phyloP scores from a whole-genome alignment of 306 rosid genomes.

The Cercis canadensis region DNA sequence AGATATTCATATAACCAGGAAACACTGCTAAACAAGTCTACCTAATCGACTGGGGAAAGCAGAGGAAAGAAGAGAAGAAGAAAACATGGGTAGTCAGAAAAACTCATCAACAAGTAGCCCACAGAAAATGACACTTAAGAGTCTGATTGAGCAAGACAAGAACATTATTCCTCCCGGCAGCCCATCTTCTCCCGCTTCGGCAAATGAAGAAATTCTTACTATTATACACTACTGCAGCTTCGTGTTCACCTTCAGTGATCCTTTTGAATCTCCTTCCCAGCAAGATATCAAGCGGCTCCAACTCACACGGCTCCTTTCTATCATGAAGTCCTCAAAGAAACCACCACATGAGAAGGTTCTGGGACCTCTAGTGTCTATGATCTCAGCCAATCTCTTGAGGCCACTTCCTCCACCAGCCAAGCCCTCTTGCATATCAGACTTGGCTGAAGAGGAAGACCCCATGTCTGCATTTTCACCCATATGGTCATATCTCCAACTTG shows the following conservation, averaged over 20 bases:
- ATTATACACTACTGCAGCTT: conserved; percentile 57
- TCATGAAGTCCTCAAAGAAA: conserved; percentile 58
- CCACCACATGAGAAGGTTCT: conserved; percentile 42
- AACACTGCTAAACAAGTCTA: conserved; percentile 13
- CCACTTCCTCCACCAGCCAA: conserved; percentile 80
- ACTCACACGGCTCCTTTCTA: conserved; percentile 58
- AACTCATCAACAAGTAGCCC: conserved; percentile 5
- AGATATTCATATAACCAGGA: conserved; percentile 8
- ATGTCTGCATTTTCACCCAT: conserved; percentile 49
- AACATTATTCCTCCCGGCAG: conserved; percentile 17
- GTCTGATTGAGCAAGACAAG: conserved; percentile 52
- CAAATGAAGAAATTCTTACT: conserved; percentile 60
- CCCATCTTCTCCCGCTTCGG: conserved; percentile 42
- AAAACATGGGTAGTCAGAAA: conserved; percentile 48
- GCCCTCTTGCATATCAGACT: conserved; percentile 35
- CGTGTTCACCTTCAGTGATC: conserved; percentile 51
- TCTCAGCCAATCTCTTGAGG: conserved; percentile 63
- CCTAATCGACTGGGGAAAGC: not conserved
- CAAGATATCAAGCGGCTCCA: conserved; percentile 64
- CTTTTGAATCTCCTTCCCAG: conserved; percentile 60
- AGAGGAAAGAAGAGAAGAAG: conserved; percentile 19
- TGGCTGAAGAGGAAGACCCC: conserved; percentile 67
- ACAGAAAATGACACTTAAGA: conserved; percentile 46
- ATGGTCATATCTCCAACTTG: conserved; percentile 75
- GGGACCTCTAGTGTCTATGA: conserved; percentile 59